phyloP scores from a whole-genome alignment of 345 rosid genomes.

The Ceriops decandra region DNA sequence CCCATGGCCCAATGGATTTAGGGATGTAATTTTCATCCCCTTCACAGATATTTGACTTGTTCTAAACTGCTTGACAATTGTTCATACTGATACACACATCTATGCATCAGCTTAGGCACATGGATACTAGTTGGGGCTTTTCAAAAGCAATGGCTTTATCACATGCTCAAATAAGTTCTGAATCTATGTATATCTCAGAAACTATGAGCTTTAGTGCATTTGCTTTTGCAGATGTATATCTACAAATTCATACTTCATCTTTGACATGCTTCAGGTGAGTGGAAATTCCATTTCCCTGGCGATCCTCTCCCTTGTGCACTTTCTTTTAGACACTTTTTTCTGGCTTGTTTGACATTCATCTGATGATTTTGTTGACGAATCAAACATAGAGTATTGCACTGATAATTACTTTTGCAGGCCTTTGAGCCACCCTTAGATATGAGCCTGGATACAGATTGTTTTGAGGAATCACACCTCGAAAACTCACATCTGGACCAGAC shows the following conservation, averaged over 20 bases:
- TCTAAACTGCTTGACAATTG: neutral
- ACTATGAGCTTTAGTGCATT: conserved; percentile 11
- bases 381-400: conserved; percentile 11
- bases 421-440: conserved; percentile 95
- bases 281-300: conserved; percentile 1
- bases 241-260: conserved; percentile 66
- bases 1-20: too few relatives aligned
- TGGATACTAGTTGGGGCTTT: too few relatives aligned
- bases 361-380: neutral
- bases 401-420: conserved; percentile 56
- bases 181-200: neutral
- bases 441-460: conserved; percentile 63
- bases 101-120: neutral
- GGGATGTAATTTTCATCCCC: too few relatives aligned
- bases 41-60: too few relatives aligned
- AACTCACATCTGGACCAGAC: conserved; percentile 20
- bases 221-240: conserved; percentile 78
- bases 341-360: neutral
- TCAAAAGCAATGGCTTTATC: neutral
- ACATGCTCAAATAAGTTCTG: neutral
- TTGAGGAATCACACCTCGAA: conserved; percentile 40
- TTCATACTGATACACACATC: neutral
- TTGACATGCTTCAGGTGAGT: conserved; percentile 81
- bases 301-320: neutral
- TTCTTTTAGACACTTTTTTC: neutral